phyloP scores from a whole-genome alignment of 139 green algal genomes.

The Microglena sp. region DNA sequence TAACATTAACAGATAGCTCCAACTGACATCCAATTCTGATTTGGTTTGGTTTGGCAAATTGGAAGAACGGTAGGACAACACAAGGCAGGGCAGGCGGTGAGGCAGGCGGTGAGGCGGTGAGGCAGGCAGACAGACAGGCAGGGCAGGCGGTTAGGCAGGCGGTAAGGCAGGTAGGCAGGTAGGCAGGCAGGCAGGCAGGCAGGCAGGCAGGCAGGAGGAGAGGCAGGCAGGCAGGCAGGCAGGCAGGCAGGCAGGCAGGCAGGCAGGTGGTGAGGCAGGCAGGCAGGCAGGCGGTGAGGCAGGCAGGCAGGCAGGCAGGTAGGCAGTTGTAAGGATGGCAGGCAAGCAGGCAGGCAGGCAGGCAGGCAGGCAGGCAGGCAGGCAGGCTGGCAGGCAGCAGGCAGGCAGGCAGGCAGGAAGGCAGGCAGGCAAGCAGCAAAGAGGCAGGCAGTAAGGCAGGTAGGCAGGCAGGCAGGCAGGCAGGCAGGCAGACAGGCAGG shows the following conservation, averaged over 20 bases:
- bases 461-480: not conserved
- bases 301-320: not conserved
- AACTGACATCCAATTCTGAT: too few species aligned
- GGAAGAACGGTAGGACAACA: too few species aligned
- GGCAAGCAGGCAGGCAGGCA: not conserved
- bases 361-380: conserved; percentile 3
- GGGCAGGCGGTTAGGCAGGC: too few species aligned
- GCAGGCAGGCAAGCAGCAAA: conserved; percentile 1
- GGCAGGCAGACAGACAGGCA: too few species aligned
- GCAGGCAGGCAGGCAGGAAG: not conserved
- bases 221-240: not conserved
- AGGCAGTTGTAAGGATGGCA: not conserved
- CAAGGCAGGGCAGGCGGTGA: too few species aligned
- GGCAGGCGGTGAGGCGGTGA: too few species aligned
- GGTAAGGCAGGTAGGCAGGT: too few species aligned
- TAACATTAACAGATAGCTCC: too few species aligned
- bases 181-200: too few species aligned
- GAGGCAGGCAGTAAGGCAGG: not conserved
- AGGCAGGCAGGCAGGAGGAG: not conserved
- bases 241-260: conserved; percentile 1
- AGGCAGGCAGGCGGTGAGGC: not conserved
- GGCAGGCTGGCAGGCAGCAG: not conserved
- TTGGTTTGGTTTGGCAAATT: too few species aligned
- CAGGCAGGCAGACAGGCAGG: not conserved
- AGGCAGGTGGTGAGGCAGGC: too few species aligned